Evolutionary conservation across 768 basidiomycete genomes (phyloP).

Genomic region (Leccinum incarnatum): DNA sequence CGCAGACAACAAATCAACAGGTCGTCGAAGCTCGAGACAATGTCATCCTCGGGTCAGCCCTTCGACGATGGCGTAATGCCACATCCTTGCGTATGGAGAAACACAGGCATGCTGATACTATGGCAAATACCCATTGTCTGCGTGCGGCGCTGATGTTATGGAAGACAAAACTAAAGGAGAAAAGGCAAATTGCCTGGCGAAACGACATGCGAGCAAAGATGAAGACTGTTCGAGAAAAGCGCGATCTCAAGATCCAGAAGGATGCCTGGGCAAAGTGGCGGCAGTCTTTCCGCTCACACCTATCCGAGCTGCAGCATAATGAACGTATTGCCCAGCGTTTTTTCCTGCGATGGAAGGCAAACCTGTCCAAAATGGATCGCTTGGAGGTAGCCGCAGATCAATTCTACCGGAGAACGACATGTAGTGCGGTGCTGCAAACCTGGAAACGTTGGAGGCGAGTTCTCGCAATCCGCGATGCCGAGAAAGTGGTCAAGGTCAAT

Average conservation of each 20-base stretch:
- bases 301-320: constrained; percentile 51
- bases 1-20: constrained; percentile 69
- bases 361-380: constrained; percentile 38
- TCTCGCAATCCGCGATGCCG: constrained; percentile 42
- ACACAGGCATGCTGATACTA: constrained; percentile 40
- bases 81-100: constrained; percentile 37
- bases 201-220: constrained; percentile 71
- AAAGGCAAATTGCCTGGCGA: constrained; percentile 58
- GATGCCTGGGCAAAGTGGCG: constrained; percentile 70
- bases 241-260: constrained; percentile 50
- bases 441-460: constrained; percentile 62
- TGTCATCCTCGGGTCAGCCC: constrained; percentile 53
- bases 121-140: constrained; percentile 46
- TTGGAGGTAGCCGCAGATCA: constrained; percentile 52
- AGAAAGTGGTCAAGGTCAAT: constrained; percentile 43
- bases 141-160: constrained; percentile 47
- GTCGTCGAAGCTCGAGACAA: constrained; percentile 66
- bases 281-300: constrained; percentile 48
- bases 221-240: constrained; percentile 55
- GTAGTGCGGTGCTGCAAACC: constrained; percentile 35
- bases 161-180: constrained; percentile 53
- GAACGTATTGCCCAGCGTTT: constrained; percentile 42
- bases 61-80: constrained; percentile 61
- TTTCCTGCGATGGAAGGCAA: constrained; percentile 54
- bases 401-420: constrained; percentile 39